Conservation (phyloP, 805 yeast genomes). For the Brettanomyces custersianus region DNA sequence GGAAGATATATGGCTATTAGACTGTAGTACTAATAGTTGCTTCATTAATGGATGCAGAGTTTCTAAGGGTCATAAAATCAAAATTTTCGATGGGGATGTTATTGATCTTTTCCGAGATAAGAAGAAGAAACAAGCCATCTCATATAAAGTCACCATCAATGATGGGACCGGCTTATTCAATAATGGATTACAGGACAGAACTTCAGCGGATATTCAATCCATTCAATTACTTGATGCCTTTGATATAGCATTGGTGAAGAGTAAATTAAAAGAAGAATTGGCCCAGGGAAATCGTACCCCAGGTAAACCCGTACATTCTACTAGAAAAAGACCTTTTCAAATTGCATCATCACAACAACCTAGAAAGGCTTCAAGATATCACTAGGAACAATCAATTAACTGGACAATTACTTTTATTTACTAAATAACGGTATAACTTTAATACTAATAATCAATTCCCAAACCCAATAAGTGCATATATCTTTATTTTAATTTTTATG, state of each 20-base stretch:
- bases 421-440: too few relatives aligned
- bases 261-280: neutral
- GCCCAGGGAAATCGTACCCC: neutral
- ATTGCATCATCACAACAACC: neutral
- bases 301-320: neutral
- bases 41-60: slow-evolving; percentile 51
- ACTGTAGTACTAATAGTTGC: slow-evolving; percentile 74
- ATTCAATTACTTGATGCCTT: slow-evolving; percentile 15
- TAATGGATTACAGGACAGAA: slow-evolving; percentile 11
- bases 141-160: slow-evolving; percentile 42
- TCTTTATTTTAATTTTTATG: too few relatives aligned
- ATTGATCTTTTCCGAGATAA: slow-evolving; percentile 60
- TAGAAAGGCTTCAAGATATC: neutral
- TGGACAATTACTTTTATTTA: too few relatives aligned
- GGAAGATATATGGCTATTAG: slow-evolving; percentile 74
- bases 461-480: too few relatives aligned
- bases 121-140: slow-evolving; percentile 39
- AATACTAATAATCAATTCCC: too few relatives aligned
- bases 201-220: slow-evolving; percentile 3
- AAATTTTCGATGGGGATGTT: slow-evolving; percentile 56
- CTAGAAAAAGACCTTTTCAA: neutral
- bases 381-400: neutral
- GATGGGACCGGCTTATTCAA: slow-evolving; percentile 60
- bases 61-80: slow-evolving; percentile 53
- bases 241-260: neutral